Percentiles rank a stretch among this genome's conserved stretches.
Evolutionary conservation across 768 basidiomycete species (phyloP).

Genomic region (Suillus decipiens): DNA sequence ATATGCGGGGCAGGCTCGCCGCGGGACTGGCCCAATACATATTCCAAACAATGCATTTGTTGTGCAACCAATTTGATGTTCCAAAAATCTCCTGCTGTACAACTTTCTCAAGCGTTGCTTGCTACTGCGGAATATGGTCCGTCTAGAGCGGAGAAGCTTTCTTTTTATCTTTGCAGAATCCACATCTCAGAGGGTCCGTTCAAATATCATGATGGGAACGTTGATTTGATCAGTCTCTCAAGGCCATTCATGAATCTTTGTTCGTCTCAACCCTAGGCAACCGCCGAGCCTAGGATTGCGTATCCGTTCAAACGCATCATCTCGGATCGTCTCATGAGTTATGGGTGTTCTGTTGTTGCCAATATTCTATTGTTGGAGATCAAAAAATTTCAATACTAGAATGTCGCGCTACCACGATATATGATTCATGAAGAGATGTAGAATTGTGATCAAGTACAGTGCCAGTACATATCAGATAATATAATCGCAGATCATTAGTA

Average conservation of each 20-base stretch:
- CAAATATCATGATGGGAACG: neutral
- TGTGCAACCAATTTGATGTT: neutral
- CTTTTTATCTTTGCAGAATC: neutral
- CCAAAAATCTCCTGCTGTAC: neutral
- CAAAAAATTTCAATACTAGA: neutral
- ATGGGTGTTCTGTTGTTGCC: constrained; percentile 4
- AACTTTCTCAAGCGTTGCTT: neutral
- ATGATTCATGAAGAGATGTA: constrained; percentile 3
- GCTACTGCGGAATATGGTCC: neutral
- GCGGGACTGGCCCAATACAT: neutral
- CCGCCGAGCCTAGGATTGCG: neutral
- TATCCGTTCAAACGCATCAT: constrained; percentile 4
- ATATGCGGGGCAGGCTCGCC: neutral
- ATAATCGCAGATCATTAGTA: neutral
- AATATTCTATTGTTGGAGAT: constrained; percentile 9
- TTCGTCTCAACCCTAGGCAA: too few relatives aligned
- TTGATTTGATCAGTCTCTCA: neutral
- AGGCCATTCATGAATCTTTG: neutral
- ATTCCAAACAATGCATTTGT: neutral
- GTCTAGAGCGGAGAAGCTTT: neutral
- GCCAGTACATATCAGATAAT: constrained; percentile 1
- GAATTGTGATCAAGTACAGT: constrained; percentile 12
- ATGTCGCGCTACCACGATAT: neutral
- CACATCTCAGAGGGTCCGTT: neutral
- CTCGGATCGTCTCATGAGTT: neutral